A percentile compares a stretch with the other conserved stretches of the same genome.
These are phyloP conservation scores for Zygosaccharomyces lentus DNA, from an alignment of 805 yeast species.

Conservation along the genomic window DNA sequence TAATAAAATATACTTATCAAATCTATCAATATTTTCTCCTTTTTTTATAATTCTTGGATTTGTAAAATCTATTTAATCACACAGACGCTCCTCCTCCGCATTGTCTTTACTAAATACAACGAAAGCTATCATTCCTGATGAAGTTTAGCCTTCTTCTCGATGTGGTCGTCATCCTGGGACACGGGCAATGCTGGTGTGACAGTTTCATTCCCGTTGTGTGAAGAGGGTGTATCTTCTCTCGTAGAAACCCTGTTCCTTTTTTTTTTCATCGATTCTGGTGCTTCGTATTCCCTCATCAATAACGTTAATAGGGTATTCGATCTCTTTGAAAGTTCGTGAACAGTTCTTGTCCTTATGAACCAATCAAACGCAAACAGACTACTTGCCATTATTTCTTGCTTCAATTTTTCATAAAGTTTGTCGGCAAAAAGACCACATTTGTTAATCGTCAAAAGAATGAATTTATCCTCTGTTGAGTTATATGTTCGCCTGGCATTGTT, in stretches of 20 bases:
- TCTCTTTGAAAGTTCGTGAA: conserved; percentile 69
- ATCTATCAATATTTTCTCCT: background rate
- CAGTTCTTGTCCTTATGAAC: conserved; percentile 65
- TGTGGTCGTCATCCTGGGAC: conserved; percentile 10
- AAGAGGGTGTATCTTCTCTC: conserved; percentile 21
- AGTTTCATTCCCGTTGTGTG: conserved; percentile 12
- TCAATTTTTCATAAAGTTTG: conserved; percentile 57
- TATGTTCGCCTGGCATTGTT: conserved; percentile 74
- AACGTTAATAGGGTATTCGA: conserved; percentile 63
- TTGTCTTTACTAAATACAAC: background rate
- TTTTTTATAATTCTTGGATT: background rate
- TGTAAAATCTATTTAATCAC: background rate
- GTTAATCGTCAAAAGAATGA: conserved; percentile 54
- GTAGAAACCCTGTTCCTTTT: conserved; percentile 32
- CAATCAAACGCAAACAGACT: conserved; percentile 68
- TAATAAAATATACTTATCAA: background rate
- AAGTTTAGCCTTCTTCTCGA: conserved; percentile 17
- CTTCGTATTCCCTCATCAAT: conserved; percentile 64
- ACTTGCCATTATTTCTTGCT: conserved; percentile 56
- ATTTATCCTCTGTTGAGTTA: conserved; percentile 66
- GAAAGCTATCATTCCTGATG: conserved; percentile 4
- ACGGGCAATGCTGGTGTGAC: conserved; percentile 8
- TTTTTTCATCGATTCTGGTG: conserved; percentile 51
- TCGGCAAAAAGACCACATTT: conserved; percentile 61
- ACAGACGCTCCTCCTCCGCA: background rate